Conservation (phyloP, 1,284 basidiomycete species). For the Peniophora sp. region DNA sequence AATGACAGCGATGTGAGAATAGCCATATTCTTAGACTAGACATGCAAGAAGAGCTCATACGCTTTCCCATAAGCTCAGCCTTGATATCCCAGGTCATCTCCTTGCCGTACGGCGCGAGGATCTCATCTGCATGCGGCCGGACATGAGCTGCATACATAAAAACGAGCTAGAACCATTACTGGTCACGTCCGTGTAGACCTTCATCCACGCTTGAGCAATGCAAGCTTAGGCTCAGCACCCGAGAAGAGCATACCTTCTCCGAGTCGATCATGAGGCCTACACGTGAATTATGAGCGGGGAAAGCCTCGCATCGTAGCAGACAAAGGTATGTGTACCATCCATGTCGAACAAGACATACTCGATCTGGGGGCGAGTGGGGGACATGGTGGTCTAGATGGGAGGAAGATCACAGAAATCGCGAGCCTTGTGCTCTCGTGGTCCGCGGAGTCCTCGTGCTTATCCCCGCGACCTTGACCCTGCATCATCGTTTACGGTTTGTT, state of each 20-base stretch:
- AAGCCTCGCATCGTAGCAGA: not conserved
- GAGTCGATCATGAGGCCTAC: constrained; percentile 60
- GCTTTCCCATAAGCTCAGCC: constrained; percentile 76
- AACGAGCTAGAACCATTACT: constrained; percentile 30
- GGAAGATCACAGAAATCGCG: no score
- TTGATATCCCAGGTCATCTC: constrained; percentile 82
- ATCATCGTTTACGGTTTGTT: no score
- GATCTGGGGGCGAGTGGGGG: not conserved
- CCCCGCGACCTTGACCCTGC: no score
- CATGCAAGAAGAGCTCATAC: constrained; percentile 33
- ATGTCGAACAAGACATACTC: constrained; percentile 2
- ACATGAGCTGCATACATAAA: not conserved
- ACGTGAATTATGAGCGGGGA: not conserved
- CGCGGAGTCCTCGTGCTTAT: no score
- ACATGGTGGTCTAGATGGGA: no score
- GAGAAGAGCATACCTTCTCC: constrained; percentile 28
- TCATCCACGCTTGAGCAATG: no score
- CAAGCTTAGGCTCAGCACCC: no score
- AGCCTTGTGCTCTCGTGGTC: no score
- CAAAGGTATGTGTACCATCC: not conserved
- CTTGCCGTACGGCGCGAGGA: constrained; percentile 64
- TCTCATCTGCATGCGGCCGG: constrained; percentile 39
- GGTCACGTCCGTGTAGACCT: constrained; percentile 66
- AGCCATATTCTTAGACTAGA: not conserved
- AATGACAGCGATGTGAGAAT: not conserved